Base-by-base conservation (phyloP, 2,329 filamentous ascomycete species). In the Penicillium sumatraense region DNA sequence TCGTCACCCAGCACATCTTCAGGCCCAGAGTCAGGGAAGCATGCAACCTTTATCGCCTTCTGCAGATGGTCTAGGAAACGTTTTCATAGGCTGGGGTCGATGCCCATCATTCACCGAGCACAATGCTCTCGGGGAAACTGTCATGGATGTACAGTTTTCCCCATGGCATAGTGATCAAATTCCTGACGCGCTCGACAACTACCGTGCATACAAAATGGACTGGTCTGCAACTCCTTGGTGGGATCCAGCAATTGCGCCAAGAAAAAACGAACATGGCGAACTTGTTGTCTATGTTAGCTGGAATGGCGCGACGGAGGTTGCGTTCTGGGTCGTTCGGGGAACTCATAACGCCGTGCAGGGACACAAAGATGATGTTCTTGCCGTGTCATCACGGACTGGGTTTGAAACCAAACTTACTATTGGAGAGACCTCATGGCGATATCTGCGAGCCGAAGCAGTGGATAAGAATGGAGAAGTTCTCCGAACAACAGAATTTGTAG, bases 101-200 rank as follows among this genome's bases (percentile, higher is more conserved):
- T 57, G 54, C n/a, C 54, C 54, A 3, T 47, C 50, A 13, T 57
- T 57, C 11, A 57, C 54, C 27, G 54, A 57, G 26, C 54, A 57
- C 18, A 51, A 35, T 29, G 5, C 51, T 2, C 20, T 35, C 6
- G 54, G 54, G 0, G 47, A 50, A 13, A 48, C 46, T 5, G 51
- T 57, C 1, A 53, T 57, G 51, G 47, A 57, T 41, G 51, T 57
- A 2, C 54, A 57, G 31, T 57, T 57, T n/a, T 57, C 54, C 8
- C 54, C 54, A 11, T 53, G 54, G 54, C 54, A 57, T 44, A 57
- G 54, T 26, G 24, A 27, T 11, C 40, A 54, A 2, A 53, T 57
- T 13, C 54, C 54, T 3, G 54, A 57, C 40, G 54, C 54, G 24
- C 47, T 57, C 26, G 54, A 57, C 24, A 57, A 57, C 4, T 57